Evolutionary conservation across 2,329 filamentous ascomycete species (phyloP).

Genomic region (Colletotrichum karsti): DNA sequence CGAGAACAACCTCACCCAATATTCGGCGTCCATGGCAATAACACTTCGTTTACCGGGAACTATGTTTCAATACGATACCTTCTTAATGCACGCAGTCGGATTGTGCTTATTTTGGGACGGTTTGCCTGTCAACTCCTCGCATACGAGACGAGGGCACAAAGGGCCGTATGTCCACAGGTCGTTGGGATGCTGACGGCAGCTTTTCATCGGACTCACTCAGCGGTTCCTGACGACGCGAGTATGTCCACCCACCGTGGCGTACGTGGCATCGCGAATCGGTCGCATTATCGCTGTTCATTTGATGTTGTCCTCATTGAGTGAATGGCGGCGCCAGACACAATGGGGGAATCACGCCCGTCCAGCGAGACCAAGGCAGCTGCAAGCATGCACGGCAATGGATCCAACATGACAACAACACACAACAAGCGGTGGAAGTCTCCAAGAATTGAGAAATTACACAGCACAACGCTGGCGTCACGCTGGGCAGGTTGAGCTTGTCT

Average conservation of each 20-base stretch:
- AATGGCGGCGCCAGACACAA: neutral
- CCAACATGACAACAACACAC: neutral
- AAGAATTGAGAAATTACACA: constrained; percentile 22
- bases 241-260: neutral
- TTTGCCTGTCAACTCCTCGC: neutral
- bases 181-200: neutral
- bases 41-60: neutral
- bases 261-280: neutral
- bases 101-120: neutral
- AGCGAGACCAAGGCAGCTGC: neutral
- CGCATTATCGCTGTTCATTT: neutral
- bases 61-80: constrained; percentile 22
- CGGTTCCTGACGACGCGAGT: neutral
- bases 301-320: neutral
- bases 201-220: constrained; percentile 2
- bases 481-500: constrained; percentile 13
- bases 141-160: neutral
- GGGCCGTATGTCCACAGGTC: neutral
- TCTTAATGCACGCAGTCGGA: neutral
- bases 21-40: constrained; percentile 4
- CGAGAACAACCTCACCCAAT: neutral
- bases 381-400: neutral
- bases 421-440: constrained; percentile 14
- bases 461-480: constrained; percentile 11
- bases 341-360: neutral